Conservation (phyloP, 2,329 filamentous ascomycete genomes). For the Hymenoscyphus scutula region DNA sequence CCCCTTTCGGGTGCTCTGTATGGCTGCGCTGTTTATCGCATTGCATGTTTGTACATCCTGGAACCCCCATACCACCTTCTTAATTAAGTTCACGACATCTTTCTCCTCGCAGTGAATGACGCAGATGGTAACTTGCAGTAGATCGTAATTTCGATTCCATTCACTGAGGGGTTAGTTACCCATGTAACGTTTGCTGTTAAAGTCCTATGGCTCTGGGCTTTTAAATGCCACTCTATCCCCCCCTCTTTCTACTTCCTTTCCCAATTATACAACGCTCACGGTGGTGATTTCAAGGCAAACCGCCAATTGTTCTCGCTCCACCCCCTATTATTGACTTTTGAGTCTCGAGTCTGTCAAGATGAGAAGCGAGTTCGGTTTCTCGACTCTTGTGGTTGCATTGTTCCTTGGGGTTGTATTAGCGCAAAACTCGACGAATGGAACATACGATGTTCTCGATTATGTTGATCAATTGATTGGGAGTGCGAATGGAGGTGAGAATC, state of each 20-base stretch:
- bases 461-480: slow-evolving; percentile 55
- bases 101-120: slow-evolving; percentile 10
- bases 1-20: neutral
- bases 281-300: neutral
- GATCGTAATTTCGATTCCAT: slow-evolving; percentile 18
- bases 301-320: neutral
- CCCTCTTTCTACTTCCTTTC: neutral
- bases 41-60: slow-evolving; percentile 4
- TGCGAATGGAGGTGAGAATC: slow-evolving; percentile 46
- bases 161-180: slow-evolving; percentile 12
- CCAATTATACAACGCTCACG: neutral
- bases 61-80: slow-evolving; percentile 15
- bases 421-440: slow-evolving; percentile 18
- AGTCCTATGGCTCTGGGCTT: too few species aligned
- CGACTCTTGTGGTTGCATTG: slow-evolving; percentile 5
- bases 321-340: neutral
- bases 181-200: slow-evolving; percentile 7
- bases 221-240: neutral
- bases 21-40: neutral
- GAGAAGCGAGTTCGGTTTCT: slow-evolving; percentile 9
- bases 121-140: slow-evolving; percentile 10
- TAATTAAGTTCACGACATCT: slow-evolving; percentile 14
- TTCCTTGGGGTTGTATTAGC: slow-evolving; percentile 9
- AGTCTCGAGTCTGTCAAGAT: slow-evolving; percentile 12
- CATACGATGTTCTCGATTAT: slow-evolving; percentile 41